A percentile compares a stretch with the other conserved stretches of the same genome.
These are phyloP conservation scores for Durio zibethinus DNA, from an alignment of 345 rosid species.

Conservation along the genomic window DNA sequence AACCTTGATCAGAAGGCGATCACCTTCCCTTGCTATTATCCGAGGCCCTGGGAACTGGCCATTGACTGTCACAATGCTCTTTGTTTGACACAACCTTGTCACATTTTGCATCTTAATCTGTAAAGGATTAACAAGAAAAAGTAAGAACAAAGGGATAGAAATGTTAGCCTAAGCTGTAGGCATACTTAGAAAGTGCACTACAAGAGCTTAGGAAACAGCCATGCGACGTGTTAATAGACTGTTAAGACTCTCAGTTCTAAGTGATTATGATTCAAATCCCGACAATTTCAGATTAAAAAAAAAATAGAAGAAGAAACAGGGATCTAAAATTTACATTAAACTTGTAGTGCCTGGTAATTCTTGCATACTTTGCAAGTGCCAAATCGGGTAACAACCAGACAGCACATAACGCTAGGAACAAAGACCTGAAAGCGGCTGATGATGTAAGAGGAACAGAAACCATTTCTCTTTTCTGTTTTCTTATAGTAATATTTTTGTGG, in stretches of 20 bases:
- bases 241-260: too few relatives aligned
- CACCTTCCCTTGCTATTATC: constrained; percentile 73
- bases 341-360: constrained; percentile 38
- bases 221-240: too few relatives aligned
- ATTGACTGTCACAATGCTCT: constrained; percentile 70
- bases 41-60: constrained; percentile 78
- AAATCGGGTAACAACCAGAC: neutral
- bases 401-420: neutral
- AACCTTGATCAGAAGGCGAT: constrained; percentile 59
- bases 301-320: too few relatives aligned
- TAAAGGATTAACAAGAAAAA: neutral
- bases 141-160: neutral
- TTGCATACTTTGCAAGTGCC: constrained; percentile 15
- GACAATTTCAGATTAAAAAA: too few relatives aligned
- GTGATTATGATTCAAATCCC: too few relatives aligned
- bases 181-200: neutral
- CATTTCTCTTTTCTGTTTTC: neutral
- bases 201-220: neutral
- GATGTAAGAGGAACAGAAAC: neutral
- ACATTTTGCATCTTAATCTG: constrained; percentile 47
- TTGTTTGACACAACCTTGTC: constrained; percentile 38
- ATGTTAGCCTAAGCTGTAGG: neutral
- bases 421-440: neutral
- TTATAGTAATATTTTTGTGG: neutral
- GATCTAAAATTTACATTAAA: constrained; percentile 29